Evolutionary conservation across 305 asterid genomes (phyloP).

Genomic region (Fraxinus baroniana): DNA sequence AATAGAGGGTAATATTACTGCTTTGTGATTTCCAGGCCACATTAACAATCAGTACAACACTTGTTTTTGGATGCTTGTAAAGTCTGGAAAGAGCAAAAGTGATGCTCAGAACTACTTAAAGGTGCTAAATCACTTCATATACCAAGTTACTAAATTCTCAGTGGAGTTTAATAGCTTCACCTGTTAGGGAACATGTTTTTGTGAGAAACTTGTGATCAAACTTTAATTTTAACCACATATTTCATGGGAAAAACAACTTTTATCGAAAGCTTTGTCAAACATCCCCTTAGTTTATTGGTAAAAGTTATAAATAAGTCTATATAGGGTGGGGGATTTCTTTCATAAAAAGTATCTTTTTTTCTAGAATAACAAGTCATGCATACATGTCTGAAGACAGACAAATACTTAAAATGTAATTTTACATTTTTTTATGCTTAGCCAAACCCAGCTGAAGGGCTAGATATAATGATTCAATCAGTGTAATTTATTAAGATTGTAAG

Average conservation of each 20-base stretch:
- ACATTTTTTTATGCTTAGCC: background rate
- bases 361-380: background rate
- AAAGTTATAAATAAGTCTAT: background rate
- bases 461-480: background rate
- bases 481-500: background rate
- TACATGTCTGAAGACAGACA: background rate
- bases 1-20: background rate
- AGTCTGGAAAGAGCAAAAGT: constrained; percentile 70
- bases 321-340: background rate
- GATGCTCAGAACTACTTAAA: constrained; percentile 63
- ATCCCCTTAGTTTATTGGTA: background rate
- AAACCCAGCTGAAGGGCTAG: background rate
- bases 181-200: background rate
- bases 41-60: constrained; percentile 87
- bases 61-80: constrained; percentile 91
- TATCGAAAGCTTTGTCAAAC: background rate
- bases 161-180: background rate
- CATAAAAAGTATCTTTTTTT: background rate
- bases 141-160: background rate
- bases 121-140: constrained; percentile 32
- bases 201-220: background rate
- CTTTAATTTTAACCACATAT: background rate
- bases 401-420: background rate
- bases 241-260: background rate
- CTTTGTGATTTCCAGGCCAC: constrained; percentile 60